Percentiles rank a stretch among this genome's conserved stretches.
Conservation (phyloP, 108 stramenopile genomes). For the Poteriospumella lacustris region DNA sequence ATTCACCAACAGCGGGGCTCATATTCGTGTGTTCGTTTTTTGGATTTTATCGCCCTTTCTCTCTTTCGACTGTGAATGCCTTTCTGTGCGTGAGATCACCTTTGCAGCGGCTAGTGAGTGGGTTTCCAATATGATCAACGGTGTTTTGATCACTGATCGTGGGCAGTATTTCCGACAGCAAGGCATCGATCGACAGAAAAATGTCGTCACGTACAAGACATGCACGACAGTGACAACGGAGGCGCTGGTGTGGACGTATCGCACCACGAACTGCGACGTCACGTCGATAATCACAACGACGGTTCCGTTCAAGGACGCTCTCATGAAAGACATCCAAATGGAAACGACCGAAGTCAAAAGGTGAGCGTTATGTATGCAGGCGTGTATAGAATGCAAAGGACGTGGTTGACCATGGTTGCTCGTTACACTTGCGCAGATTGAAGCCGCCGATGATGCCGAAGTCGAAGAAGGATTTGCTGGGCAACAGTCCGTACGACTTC, state of each 20-base stretch:
- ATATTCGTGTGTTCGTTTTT: too few species aligned
- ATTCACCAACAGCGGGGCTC: too few species aligned
- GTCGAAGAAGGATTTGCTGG: background rate
- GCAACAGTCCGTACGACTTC: background rate
- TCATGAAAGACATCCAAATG: constrained; percentile 19
- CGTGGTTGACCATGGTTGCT: background rate
- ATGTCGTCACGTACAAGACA: background rate
- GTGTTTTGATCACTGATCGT: background rate
- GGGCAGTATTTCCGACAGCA: background rate
- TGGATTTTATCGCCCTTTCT: too few species aligned
- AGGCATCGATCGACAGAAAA: background rate
- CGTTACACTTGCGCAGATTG: background rate
- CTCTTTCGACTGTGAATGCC: too few species aligned
- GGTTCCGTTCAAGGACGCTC: background rate
- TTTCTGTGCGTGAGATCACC: too few species aligned
- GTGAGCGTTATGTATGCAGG: background rate
- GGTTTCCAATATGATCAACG: too few species aligned
- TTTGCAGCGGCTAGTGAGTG: too few species aligned
- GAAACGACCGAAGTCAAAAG: background rate
- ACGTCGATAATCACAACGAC: constrained; percentile 13
- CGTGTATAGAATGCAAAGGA: background rate
- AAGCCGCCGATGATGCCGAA: background rate
- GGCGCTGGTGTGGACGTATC: constrained; percentile 19
- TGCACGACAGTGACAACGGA: background rate
- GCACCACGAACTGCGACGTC: constrained; percentile 20